These are phyloP conservation scores for Sistotremastrum suecicum DNA, from an alignment of 768 basidiomycete genomes.

Conservation along the genomic window DNA sequence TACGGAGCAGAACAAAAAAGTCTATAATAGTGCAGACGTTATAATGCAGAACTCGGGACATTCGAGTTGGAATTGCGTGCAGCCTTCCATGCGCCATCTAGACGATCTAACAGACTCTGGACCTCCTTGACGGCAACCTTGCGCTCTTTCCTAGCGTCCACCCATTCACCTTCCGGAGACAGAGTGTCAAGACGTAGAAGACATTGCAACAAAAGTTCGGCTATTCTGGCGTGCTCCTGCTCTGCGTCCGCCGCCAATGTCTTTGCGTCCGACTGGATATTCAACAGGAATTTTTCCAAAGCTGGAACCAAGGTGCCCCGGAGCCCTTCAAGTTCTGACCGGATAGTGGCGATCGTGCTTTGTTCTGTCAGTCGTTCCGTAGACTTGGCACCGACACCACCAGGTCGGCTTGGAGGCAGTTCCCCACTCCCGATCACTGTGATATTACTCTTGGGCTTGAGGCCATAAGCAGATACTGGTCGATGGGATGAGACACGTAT, in stretches of 20 bases:
- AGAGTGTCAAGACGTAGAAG: slow-evolving; percentile 79
- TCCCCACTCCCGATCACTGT: slow-evolving; percentile 46
- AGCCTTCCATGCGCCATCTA: slow-evolving; percentile 56
- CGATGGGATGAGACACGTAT: slow-evolving; percentile 5
- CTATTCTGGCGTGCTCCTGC: slow-evolving; percentile 43
- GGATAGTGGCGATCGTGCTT: slow-evolving; percentile 38
- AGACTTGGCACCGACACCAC: background rate
- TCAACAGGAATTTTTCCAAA: slow-evolving; percentile 41
- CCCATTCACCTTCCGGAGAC: slow-evolving; percentile 59
- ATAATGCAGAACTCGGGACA: too few relatives aligned
- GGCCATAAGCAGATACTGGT: slow-evolving; percentile 59
- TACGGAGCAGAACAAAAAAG: too few relatives aligned
- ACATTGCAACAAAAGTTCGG: slow-evolving; percentile 76
- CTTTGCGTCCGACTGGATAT: slow-evolving; percentile 7
- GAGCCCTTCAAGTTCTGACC: slow-evolving; percentile 36
- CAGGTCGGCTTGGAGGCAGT: slow-evolving; percentile 13
- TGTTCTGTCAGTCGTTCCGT: slow-evolving; percentile 23
- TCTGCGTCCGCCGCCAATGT: slow-evolving; percentile 16
- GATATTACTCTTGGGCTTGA: slow-evolving; percentile 56
- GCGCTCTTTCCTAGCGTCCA: slow-evolving; percentile 60
- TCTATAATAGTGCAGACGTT: too few relatives aligned
- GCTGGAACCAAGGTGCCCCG: slow-evolving; percentile 38
- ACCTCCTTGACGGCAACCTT: slow-evolving; percentile 82
- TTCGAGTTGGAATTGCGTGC: too few relatives aligned
- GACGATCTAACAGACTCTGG: slow-evolving; percentile 64